Evolutionary conservation across 2,329 filamentous ascomycete genomes (phyloP).

Genomic region (Trematosphaeria pertusa): DNA sequence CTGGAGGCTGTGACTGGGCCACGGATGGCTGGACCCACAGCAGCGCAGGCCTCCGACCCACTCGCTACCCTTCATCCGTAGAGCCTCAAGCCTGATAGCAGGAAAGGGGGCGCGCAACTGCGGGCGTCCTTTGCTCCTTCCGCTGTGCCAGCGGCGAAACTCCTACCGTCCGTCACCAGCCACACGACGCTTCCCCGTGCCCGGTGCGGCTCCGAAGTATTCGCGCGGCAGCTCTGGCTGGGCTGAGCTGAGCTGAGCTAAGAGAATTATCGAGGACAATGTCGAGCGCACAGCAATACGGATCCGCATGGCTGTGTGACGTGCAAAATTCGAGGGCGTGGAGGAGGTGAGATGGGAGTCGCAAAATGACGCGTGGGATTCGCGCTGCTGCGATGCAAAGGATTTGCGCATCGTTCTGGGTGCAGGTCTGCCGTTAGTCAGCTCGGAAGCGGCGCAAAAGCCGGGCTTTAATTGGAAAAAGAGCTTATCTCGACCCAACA

Average conservation of each 20-base stretch:
- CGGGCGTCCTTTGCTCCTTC: no score
- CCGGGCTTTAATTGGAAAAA: background rate
- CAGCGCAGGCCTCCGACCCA: no score
- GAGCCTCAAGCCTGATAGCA: no score
- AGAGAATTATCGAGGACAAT: constrained; percentile 23
- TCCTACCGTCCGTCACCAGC: no score
- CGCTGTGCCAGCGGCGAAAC: no score
- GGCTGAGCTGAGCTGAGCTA: constrained; percentile 14
- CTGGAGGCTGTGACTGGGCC: no score
- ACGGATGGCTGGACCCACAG: no score
- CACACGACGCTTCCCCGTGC: background rate
- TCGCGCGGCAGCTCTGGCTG: background rate
- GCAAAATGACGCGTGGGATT: constrained; percentile 11
- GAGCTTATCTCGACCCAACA: background rate
- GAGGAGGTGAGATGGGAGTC: background rate
- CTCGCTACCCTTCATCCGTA: no score
- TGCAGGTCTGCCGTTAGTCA: background rate
- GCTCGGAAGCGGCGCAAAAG: background rate
- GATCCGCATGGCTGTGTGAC: constrained; percentile 1
- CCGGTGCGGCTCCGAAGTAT: background rate
- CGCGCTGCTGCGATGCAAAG: constrained; percentile 1
- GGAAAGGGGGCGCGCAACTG: no score
- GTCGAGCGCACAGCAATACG: constrained; percentile 1
- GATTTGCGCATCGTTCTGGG: constrained; percentile 3
- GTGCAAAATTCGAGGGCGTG: constrained; percentile 1